A percentile compares a stretch with the other conserved stretches of the same genome.
Evolutionary conservation across 2,329 filamentous ascomycete genomes (phyloP).

Genomic region (Raffaelea deltoideospora): DNA sequence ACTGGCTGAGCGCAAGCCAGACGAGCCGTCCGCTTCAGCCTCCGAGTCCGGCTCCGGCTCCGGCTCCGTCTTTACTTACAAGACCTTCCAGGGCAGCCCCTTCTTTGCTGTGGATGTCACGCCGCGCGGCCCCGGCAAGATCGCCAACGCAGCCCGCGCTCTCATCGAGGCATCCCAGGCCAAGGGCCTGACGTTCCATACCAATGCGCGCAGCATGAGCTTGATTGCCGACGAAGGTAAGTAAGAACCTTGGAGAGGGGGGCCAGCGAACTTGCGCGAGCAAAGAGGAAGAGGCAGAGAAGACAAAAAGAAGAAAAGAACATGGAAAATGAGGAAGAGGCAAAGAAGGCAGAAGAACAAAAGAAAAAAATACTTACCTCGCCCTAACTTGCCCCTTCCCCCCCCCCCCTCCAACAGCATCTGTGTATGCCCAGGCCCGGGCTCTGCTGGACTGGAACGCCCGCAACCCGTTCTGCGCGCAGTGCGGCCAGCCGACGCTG

Average conservation of each 20-base stretch:
- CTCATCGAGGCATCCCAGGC: slow-evolving; percentile 42
- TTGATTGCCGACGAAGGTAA: slow-evolving; percentile 32
- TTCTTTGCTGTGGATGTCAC: slow-evolving; percentile 88
- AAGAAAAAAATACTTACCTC: too few relatives aligned
- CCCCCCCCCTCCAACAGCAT: slow-evolving; percentile 36
- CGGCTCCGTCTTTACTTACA: slow-evolving; percentile 36
- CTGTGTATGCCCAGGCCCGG: slow-evolving; percentile 79
- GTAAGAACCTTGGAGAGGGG: too few relatives aligned
- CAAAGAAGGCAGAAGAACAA: too few relatives aligned
- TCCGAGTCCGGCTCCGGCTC: slow-evolving; percentile 13
- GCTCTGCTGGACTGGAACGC: slow-evolving; percentile 88
- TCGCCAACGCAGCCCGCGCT: slow-evolving; percentile 39
- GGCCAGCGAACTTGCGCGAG: too few relatives aligned
- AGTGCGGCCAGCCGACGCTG: slow-evolving; percentile 72
- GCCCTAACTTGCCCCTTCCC: slow-evolving; percentile 1
- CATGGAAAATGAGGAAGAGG: too few relatives aligned
- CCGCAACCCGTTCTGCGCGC: slow-evolving; percentile 81
- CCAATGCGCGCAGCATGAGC: slow-evolving; percentile 33
- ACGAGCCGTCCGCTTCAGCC: slow-evolving; percentile 16
- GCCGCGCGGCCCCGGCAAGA: slow-evolving; percentile 37
- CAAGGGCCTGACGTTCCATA: slow-evolving; percentile 49
- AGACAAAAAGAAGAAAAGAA: too few relatives aligned
- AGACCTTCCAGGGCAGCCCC: slow-evolving; percentile 61
- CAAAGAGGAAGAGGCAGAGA: too few relatives aligned
- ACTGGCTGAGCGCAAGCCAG: too few relatives aligned